Base-by-base conservation (phyloP, 1,284 basidiomycete species). In the Mycosarcoma mackinlayi region DNA sequence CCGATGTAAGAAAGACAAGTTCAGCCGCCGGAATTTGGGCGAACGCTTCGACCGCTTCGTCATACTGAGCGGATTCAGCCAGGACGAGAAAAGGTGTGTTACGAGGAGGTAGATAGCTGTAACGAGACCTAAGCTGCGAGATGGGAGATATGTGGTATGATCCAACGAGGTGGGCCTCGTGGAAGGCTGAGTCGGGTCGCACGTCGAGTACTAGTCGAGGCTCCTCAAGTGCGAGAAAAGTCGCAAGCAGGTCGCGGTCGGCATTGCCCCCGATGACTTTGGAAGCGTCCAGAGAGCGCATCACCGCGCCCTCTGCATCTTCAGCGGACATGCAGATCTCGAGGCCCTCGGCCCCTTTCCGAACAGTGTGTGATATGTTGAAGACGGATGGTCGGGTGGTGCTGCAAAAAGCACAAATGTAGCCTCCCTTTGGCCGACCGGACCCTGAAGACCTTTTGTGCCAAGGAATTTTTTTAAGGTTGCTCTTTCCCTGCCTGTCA, bases 31-130 rank as follows among this genome's bases (percentile, higher is more conserved):
- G 30, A 28, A 25, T 40, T 3, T 47, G 45, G 23, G 40, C 16
- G 31, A 71, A 57, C 23, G 58, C 62, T 5, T 71, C 38, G 1
- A 19, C 27, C n/a, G 54, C 58, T 31, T 65, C 27, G 6, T 39
- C 18, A 8, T 31, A 24, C 35, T 71, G 58, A 13, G 21, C 21
- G 1, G 28, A 30, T 3, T 65, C 45, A 0, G 62, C 62, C 9
- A 71, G 4, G 6, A 71, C 62, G 11, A 66, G 45, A 19, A 71
- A 71, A 5, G 68, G 34, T 0, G 51, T 47, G 11, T 47, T 57
- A 1, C 62, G 62, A 3, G 68, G 62, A 3, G 68, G 68, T 9
- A 71, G 40, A n/a, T 66, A 66, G 62, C 68, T 71, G 31, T 71
- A 71, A 18, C 58, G 41, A 13, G 68, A 61, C 54, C 50, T 66